Conservation (phyloP, 2,329 filamentous ascomycete species). For the Paecilomyces sp. region DNA sequence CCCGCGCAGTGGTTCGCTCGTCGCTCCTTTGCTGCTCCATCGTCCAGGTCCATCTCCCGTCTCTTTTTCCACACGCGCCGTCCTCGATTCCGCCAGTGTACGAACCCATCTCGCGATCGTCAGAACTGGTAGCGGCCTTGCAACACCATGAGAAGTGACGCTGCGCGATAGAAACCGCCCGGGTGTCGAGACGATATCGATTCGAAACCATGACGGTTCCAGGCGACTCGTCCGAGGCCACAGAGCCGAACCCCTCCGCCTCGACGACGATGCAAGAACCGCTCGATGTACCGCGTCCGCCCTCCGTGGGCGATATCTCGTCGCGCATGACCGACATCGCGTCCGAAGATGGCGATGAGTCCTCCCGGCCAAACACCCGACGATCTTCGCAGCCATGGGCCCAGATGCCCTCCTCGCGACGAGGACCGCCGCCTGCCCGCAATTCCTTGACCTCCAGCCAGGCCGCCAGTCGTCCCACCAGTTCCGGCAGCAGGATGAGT, state of each 20-base stretch:
- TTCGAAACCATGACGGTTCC: conserved; percentile 14
- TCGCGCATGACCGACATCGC: conserved; percentile 62
- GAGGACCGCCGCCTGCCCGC: conserved; percentile 38
- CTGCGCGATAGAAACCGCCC: not conserved
- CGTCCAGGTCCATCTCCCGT: not conserved
- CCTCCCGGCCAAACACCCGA: conserved; percentile 27
- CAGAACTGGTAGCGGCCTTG: not conserved
- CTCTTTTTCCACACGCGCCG: not conserved
- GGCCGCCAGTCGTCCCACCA: conserved; percentile 42
- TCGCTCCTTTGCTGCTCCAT: not conserved
- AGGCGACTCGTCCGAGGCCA: conserved; percentile 24
- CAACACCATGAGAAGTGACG: not conserved
- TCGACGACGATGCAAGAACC: conserved; percentile 30
- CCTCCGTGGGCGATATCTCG: conserved; percentile 48
- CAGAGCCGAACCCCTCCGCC: conserved; percentile 28
- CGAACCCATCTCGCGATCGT: not conserved
- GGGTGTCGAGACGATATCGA: not conserved
- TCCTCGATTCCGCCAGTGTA: not conserved
- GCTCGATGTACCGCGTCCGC: conserved; percentile 47
- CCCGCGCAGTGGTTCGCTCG: not conserved
- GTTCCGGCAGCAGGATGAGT: conserved; percentile 57
- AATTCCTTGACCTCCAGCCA: conserved; percentile 36
- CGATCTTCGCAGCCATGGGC: conserved; percentile 50
- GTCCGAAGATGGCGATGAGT: conserved; percentile 45
- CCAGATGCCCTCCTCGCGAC: conserved; percentile 51